phyloP scores from a whole-genome alignment of 495 filamentous ascomycete genomes.

The Lophiostoma macrostomum region DNA sequence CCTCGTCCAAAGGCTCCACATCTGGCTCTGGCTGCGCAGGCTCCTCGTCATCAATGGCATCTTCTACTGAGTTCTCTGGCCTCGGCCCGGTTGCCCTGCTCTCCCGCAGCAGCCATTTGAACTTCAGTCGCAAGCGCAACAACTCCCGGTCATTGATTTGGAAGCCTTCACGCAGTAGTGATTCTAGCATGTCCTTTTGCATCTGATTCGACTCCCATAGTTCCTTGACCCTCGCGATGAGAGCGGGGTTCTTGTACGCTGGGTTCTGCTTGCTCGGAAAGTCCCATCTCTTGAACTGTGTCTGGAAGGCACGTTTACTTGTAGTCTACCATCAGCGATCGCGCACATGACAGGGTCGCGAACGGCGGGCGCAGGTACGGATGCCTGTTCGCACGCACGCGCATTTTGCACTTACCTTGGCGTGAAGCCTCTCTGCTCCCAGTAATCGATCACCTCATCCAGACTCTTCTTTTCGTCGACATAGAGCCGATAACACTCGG shows the following conservation, averaged over 20 bases:
- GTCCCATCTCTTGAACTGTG: slow-evolving; percentile 71
- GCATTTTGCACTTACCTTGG: slow-evolving; percentile 32
- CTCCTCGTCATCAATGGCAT: slow-evolving; percentile 1
- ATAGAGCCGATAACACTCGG: slow-evolving; percentile 68
- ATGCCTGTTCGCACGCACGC: slow-evolving; percentile 2
- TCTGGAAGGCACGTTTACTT: slow-evolving; percentile 71
- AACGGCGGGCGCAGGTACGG: slow-evolving; percentile 4
- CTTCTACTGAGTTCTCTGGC: slow-evolving; percentile 6
- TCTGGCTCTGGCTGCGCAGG: neutral
- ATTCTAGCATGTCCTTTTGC: slow-evolving; percentile 70
- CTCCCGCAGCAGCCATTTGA: slow-evolving; percentile 50
- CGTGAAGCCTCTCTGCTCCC: slow-evolving; percentile 23
- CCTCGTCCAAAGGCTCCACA: slow-evolving; percentile 23
- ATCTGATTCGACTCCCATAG: slow-evolving; percentile 71
- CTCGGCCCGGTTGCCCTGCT: slow-evolving; percentile 56
- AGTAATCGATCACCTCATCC: slow-evolving; percentile 42
- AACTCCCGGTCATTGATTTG: slow-evolving; percentile 67
- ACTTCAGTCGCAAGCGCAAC: slow-evolving; percentile 60
- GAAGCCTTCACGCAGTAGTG: slow-evolving; percentile 67
- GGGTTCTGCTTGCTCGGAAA: slow-evolving; percentile 73
- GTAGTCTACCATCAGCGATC: slow-evolving; percentile 6
- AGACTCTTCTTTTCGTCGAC: slow-evolving; percentile 68
- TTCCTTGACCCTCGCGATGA: slow-evolving; percentile 66
- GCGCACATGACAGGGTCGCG: no score
- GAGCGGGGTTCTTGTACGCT: slow-evolving; percentile 60